Base-by-base conservation (phyloP, 345 rosid genomes). In the Eutrema heterophyllum region DNA sequence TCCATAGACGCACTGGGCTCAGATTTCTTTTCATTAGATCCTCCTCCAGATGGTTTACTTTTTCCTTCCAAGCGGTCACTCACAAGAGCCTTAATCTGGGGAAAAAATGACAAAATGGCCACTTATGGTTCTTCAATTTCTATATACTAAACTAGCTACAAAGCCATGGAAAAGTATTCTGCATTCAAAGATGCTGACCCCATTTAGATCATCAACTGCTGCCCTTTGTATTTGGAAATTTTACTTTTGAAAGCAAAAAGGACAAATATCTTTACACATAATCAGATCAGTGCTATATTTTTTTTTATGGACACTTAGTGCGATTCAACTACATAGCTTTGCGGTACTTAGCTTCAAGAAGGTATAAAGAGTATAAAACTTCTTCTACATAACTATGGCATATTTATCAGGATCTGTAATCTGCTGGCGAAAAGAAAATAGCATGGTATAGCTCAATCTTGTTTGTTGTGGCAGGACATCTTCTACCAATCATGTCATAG, bases 1-100 rank as follows among this genome's bases (percentile, higher is more conserved):
- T 89, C 98, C 32, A 81, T 79, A 0, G 98, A 96, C 9, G 86
- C 87, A 83, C 81, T 86, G 44, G 94, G 62, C 74, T 87, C 94
- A 56, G 98, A 90, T 78, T 78, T 78, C 43, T 78, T 78, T 27
- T 73, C 81, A 21, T 13, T 72, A 46, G 92, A 90, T 64, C 87
- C 96, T 78, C 74, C 81, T 52, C 84, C 96, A 64, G 84, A 48
- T 72, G 94, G 72, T 59, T 64, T 76, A 64, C 80, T 76, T 83
- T 95, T 95, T 11, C 91, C 99, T 77, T 60, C 82, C 68, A 95
- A 78, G 41, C 99, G 99, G 30, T 95, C 99, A 77, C 80, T 92
- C 86, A 95, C 74, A 73, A 92, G 88, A 52, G 78, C 85, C 80
- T 90, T 95, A 53, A 95, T 75, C 99, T 95, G 86, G 16, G 65